A percentile compares a stretch with the other conserved stretches of the same genome.
Evolutionary conservation across 169 alveolate species (phyloP).

Genomic region (Plasmodium cynomolgi): DNA sequence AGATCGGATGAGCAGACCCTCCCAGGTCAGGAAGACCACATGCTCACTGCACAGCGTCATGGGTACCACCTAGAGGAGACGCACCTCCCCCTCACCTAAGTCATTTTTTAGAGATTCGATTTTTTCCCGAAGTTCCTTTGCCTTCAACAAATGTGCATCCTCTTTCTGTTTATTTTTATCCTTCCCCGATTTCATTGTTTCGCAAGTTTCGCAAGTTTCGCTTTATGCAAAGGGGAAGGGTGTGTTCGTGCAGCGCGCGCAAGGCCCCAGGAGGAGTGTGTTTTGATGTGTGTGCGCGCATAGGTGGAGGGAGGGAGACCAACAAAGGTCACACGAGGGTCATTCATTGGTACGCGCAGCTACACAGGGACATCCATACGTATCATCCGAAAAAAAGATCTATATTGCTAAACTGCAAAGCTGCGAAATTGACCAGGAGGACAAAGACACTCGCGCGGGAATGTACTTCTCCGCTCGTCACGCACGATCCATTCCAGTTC

Average conservation of each 20-base stretch:
- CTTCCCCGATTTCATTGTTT: conserved; percentile 39
- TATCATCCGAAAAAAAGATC: neutral
- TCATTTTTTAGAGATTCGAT: conserved; percentile 54
- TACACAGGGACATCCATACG: neutral
- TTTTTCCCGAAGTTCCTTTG: conserved; percentile 63
- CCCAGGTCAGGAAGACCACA: neutral
- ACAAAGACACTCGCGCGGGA: neutral
- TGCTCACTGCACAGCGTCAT: neutral
- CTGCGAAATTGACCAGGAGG: neutral
- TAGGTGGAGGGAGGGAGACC: neutral
- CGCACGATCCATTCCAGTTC: neutral
- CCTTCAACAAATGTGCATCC: conserved; percentile 57
- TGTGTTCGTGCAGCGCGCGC: neutral
- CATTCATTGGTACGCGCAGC: neutral
- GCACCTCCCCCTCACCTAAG: conserved; percentile 15
- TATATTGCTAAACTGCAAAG: neutral
- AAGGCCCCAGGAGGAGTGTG: neutral
- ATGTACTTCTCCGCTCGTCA: neutral
- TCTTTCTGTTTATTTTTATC: conserved; percentile 65
- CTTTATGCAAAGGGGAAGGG: neutral
- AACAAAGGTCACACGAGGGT: neutral
- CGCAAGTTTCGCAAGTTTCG: neutral
- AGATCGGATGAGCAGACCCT: neutral
- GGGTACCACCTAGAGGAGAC: neutral
- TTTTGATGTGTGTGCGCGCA: neutral